phyloP scores from a whole-genome alignment of 768 basidiomycete species.

The Solioccasus polychromus region DNA sequence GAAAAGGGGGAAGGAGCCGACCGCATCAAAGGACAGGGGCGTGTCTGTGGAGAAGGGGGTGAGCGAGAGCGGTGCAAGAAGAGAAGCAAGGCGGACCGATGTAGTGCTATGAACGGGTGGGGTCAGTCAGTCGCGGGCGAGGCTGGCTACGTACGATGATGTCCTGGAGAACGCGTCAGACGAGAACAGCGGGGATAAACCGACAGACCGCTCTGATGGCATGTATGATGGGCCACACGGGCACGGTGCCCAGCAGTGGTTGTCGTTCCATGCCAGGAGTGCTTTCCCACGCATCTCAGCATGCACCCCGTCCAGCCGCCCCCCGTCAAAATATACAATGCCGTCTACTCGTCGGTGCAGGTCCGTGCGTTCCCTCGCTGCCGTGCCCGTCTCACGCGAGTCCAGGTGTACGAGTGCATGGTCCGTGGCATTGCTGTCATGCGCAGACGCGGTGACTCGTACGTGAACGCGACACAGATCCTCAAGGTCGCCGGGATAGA shows the following conservation, averaged over 20 bases:
- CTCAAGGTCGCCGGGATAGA: constrained; percentile 98
- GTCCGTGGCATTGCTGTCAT: constrained; percentile 98
- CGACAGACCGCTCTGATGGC: constrained; percentile 59
- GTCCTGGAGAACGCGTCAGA: constrained; percentile 44
- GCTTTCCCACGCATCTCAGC: constrained; percentile 26
- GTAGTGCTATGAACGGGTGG: constrained; percentile 46
- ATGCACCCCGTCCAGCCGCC: constrained; percentile 41
- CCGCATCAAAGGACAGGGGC: constrained; percentile 77
- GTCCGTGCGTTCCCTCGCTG: constrained; percentile 28
- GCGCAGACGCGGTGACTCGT: constrained; percentile 92
- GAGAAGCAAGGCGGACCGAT: constrained; percentile 48
- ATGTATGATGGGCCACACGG: constrained; percentile 82
- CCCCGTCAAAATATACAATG: constrained; percentile 86
- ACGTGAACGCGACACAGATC: constrained; percentile 98
- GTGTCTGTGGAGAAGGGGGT: constrained; percentile 54
- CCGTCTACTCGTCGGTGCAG: constrained; percentile 89
- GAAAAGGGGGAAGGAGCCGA: constrained; percentile 33
- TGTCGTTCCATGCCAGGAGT: constrained; percentile 30
- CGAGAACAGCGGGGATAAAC: not conserved
- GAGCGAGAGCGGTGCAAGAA: constrained; percentile 1
- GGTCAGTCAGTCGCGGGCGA: constrained; percentile 3
- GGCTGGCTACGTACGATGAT: constrained; percentile 45
- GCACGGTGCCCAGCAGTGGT: constrained; percentile 48
- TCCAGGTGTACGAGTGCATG: constrained; percentile 95
- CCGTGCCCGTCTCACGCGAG: not conserved